Percentiles rank a stretch among this genome's conserved stretches.
These are phyloP conservation scores for Trichoderma aggressivum DNA, from an alignment of 2,329 filamentous ascomycete genomes.

Conservation along the genomic window DNA sequence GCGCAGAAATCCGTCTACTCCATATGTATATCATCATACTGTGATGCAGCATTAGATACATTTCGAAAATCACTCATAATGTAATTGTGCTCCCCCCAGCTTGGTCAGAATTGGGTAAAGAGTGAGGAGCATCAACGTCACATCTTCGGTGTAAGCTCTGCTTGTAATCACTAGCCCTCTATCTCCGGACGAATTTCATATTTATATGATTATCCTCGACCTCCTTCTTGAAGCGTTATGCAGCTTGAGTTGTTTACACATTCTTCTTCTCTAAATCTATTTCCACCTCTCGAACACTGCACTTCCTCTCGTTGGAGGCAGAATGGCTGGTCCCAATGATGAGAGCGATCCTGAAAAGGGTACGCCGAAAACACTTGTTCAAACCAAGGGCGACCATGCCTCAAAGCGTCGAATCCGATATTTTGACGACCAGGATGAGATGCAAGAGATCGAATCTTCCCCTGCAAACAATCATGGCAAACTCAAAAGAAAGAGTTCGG, in stretches of 20 bases:
- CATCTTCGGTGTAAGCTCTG: neutral
- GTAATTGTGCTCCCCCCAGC: neutral
- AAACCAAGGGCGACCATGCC: neutral
- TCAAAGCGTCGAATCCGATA: neutral
- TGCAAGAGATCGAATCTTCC: neutral
- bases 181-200: neutral
- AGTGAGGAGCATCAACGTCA: neutral
- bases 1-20: neutral
- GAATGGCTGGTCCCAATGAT: neutral
- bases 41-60: neutral
- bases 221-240: too few relatives aligned
- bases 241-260: neutral
- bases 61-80: neutral
- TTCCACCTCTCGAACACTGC: neutral
- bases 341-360: neutral
- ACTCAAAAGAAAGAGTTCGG: neutral
- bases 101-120: neutral
- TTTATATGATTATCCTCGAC: neutral
- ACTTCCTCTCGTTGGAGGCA: neutral
- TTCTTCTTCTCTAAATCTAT: neutral
- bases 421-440: neutral
- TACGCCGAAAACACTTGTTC: neutral
- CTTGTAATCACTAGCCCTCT: neutral
- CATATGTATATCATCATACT: neutral
- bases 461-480: neutral